These are phyloP conservation scores for Lactifluus echinatus DNA, from an alignment of 768 basidiomycete genomes.

Conservation along the genomic window DNA sequence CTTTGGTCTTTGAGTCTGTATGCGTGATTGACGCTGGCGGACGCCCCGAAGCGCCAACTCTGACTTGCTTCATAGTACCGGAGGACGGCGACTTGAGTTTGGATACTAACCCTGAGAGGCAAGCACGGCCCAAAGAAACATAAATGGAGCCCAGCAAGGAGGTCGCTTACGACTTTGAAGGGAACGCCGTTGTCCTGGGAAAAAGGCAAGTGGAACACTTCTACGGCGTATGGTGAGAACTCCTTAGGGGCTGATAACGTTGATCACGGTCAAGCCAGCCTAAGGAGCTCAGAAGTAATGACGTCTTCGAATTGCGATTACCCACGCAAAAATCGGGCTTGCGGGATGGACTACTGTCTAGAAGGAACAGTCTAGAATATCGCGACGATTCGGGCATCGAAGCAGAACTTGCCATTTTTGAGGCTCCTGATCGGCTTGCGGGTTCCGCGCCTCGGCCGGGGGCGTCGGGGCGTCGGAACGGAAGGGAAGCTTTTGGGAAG, in stretches of 20 bases:
- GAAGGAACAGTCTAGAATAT: constrained; percentile 7
- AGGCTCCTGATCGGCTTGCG: constrained; percentile 10
- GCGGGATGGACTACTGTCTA: not conserved
- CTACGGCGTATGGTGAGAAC: not conserved
- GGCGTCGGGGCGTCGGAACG: no score
- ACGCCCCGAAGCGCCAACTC: not conserved
- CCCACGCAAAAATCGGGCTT: constrained; percentile 3
- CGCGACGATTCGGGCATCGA: not conserved
- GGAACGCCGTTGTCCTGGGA: constrained; percentile 16
- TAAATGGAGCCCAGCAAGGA: not conserved
- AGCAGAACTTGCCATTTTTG: constrained; percentile 7
- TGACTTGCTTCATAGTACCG: not conserved
- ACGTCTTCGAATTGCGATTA: not conserved
- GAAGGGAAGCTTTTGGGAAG: not conserved
- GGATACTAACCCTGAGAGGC: not conserved
- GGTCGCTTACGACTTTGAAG: constrained; percentile 2
- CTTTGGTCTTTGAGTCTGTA: not conserved
- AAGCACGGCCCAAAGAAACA: not conserved
- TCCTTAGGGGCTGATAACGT: not conserved
- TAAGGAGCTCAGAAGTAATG: not conserved
- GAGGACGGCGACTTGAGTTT: constrained; percentile 8
- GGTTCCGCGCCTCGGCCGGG: not conserved
- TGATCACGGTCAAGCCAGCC: not conserved
- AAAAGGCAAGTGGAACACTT: not conserved
- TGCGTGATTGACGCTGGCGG: constrained; percentile 12